Percentiles rank a stretch among this genome's conserved stretches.
These are phyloP conservation scores for Magnolia changhungtana DNA, from an alignment of 164 flowering plant species.

Conservation along the genomic window DNA sequence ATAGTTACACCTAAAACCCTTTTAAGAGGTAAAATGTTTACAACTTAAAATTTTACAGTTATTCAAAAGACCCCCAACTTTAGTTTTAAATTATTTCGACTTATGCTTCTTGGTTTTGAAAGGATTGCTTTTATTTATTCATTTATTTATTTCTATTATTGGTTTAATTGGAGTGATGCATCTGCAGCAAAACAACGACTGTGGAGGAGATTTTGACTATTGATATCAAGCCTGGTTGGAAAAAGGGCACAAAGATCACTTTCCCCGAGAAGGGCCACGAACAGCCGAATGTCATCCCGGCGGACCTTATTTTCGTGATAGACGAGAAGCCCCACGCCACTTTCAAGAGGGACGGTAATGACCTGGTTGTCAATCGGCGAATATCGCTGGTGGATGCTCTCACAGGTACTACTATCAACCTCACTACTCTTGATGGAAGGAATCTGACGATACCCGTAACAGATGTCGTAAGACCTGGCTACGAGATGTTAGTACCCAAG, in stretches of 20 bases:
- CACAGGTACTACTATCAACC: slow-evolving; percentile 68
- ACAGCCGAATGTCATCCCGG: slow-evolving; percentile 63
- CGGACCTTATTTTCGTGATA: slow-evolving; percentile 76
- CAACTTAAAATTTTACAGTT: too few species aligned
- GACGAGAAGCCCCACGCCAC: slow-evolving; percentile 86
- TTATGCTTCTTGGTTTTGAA: neutral
- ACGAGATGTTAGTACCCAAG: slow-evolving; percentile 57
- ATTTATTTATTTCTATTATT: neutral
- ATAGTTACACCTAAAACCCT: too few species aligned
- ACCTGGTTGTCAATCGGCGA: slow-evolving; percentile 57
- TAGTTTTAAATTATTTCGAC: neutral
- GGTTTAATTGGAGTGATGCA: neutral
- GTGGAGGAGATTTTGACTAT: slow-evolving; percentile 81
- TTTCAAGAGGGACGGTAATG: slow-evolving; percentile 82
- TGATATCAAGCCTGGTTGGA: slow-evolving; percentile 95
- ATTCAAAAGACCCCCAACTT: neutral
- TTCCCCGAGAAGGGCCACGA: slow-evolving; percentile 87
- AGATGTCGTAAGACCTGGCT: slow-evolving; percentile 69
- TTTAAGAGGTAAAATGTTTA: too few species aligned
- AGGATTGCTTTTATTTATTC: neutral
- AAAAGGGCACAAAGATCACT: slow-evolving; percentile 92
- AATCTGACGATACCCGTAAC: slow-evolving; percentile 50
- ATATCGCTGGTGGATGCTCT: slow-evolving; percentile 78
- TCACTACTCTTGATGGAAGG: slow-evolving; percentile 73
- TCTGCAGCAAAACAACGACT: slow-evolving; percentile 45